phyloP scores from a whole-genome alignment of 2,329 filamentous ascomycete genomes.

The Ceratocystis destructans region DNA sequence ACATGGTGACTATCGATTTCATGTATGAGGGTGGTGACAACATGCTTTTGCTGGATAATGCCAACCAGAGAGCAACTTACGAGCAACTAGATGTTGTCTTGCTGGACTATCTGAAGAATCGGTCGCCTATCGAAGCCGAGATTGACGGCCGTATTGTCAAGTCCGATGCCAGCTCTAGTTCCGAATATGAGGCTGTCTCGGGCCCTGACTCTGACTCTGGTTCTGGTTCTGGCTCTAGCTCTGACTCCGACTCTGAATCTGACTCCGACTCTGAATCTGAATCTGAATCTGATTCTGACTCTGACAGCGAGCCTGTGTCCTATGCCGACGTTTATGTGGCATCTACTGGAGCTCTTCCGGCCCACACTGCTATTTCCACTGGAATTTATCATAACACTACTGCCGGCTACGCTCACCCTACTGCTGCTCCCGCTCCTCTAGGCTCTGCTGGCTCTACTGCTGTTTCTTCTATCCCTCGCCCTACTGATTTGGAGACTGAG shows the following conservation, averaged over 20 bases:
- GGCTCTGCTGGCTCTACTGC: background rate
- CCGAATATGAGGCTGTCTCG: background rate
- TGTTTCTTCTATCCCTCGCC: background rate
- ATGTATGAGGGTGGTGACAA: slow-evolving; percentile 50
- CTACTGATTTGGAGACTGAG: background rate
- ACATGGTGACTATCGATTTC: slow-evolving; percentile 49
- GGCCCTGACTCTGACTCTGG: background rate
- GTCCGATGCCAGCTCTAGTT: background rate
- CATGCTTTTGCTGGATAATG: slow-evolving; percentile 31
- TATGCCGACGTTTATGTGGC: background rate
- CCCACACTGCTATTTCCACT: background rate
- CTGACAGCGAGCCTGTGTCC: background rate
- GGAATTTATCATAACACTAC: background rate
- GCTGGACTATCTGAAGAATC: slow-evolving; percentile 34
- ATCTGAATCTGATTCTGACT: background rate
- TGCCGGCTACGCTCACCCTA: background rate
- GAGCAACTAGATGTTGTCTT: slow-evolving; percentile 43
- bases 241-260: background rate
- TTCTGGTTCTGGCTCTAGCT: too few species aligned
- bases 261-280: background rate
- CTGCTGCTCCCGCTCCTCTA: background rate
- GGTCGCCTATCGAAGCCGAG: slow-evolving; percentile 36
- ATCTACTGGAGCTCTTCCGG: background rate
- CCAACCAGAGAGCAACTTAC: slow-evolving; percentile 29
- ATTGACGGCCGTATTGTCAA: slow-evolving; percentile 34